Evolutionary conservation across 129 eudicot species (phyloP), one percentile per base, ranked within the genome.

Genomic region (Ambrosia artemisiifolia): DNA sequence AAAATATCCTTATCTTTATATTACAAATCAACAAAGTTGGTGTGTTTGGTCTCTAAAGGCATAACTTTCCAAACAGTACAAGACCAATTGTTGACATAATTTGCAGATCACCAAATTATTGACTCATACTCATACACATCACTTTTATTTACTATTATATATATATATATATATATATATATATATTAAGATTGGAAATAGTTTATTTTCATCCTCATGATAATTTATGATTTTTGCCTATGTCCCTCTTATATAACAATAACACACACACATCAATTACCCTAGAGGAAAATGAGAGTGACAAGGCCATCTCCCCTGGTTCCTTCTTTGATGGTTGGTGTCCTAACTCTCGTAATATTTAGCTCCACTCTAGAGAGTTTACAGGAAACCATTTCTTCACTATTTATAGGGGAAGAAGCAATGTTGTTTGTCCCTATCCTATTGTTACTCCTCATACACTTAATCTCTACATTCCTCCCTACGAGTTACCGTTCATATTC

Each of bases 251-350:
- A 53, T 53, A 11, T 35, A n/a, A n/a, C n/a, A n/a, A n/a, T n/a
- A n/a, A n/a, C n/a, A 35, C 11, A 16, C 0, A 42, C 20, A 33
- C 7, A 46, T 60, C 12, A 3, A 10, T 61, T 0, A 57, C 18
- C 60, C 11, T 61, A 46, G 35, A 32, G 16, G 54, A 54, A 53
- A 77, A 80, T 85, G 72, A 63, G 51, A 80, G 67, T 33, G 6
- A 48, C 49, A 77, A 83, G 79, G 49, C 91, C 87, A 44, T 83
- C 88, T 14, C 84, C 88, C 4, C 34, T 86, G 67, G 85, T 86
- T 74, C 91, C 91, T 20, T 70, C 63, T 30, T 42, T 86, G 55
- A 66, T 83, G 78, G 78, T 83, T 65, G 85, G 85, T 63, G 69
- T 78, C 38, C 87, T 86, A 36, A 47, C 82, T 66, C 49, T 86